Evolutionary conservation across 768 basidiomycete species (phyloP).

Genomic region (Cystofilobasidium bisporidii): DNA sequence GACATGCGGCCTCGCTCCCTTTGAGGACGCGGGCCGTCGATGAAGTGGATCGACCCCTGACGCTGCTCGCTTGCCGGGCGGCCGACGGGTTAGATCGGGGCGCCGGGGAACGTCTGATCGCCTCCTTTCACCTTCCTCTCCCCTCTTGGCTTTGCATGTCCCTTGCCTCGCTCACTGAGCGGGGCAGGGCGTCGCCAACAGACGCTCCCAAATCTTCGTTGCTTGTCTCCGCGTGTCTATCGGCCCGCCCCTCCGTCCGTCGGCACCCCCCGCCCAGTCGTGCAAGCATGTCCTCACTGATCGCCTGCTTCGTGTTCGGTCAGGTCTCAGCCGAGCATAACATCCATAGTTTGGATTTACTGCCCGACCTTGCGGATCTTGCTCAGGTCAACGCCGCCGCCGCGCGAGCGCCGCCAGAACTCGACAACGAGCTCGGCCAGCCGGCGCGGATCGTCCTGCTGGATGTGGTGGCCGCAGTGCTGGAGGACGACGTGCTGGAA

Average conservation of each 20-base stretch:
- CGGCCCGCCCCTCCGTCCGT: too few species aligned
- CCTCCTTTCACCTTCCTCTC: neutral
- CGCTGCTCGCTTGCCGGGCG: slow-evolving; percentile 22
- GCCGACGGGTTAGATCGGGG: slow-evolving; percentile 18
- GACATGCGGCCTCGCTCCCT: slow-evolving; percentile 15
- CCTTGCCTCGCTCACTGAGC: neutral
- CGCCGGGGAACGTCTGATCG: slow-evolving; percentile 17
- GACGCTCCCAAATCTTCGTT: too few species aligned
- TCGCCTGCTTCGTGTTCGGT: neutral
- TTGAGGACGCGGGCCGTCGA: slow-evolving; percentile 4
- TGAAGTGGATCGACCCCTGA: slow-evolving; percentile 27
- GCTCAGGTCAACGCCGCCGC: slow-evolving; percentile 6
- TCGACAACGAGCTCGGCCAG: slow-evolving; percentile 72
- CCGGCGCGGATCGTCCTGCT: slow-evolving; percentile 78
- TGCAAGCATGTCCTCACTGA: neutral
- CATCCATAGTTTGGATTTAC: too few species aligned
- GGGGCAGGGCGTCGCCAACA: neutral
- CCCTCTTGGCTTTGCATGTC: neutral
- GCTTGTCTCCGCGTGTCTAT: too few species aligned
- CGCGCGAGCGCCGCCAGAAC: slow-evolving; percentile 56
- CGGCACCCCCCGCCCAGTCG: too few species aligned
- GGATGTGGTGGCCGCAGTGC: slow-evolving; percentile 84
- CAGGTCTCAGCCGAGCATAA: neutral
- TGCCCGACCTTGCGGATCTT: neutral
- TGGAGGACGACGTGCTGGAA: slow-evolving; percentile 85